Percentiles rank a stretch among this genome's conserved stretches.
phyloP scores from a whole-genome alignment of 441 rosid species.

The Macaranga tanarius region DNA sequence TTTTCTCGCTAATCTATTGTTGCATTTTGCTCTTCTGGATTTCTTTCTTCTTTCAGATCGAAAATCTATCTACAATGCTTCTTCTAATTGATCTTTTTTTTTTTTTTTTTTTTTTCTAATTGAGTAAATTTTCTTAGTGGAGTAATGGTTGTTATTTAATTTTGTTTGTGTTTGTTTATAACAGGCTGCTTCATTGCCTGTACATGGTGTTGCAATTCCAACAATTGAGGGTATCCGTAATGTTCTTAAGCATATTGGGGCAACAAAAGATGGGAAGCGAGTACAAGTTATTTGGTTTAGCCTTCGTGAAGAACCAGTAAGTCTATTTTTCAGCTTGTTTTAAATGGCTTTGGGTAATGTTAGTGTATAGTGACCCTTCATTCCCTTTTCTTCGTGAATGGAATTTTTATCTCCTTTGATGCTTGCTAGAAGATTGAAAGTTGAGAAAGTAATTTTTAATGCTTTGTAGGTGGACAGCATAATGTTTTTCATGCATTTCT shows the following conservation, averaged over 20 bases:
- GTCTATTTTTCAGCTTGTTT: constrained; percentile 9
- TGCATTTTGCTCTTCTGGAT: no score
- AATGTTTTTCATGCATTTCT: neutral
- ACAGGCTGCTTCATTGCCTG: constrained; percentile 79
- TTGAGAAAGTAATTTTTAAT: neutral
- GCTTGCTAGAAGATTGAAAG: constrained; percentile 1
- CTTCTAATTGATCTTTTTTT: no score
- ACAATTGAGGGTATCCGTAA: constrained; percentile 81
- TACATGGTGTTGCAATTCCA: constrained; percentile 97
- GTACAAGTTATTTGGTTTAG: constrained; percentile 83
- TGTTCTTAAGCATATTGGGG: constrained; percentile 83
- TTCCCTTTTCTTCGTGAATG: no score
- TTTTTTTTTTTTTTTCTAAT: neutral
- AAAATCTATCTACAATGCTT: no score
- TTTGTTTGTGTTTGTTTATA: constrained; percentile 16
- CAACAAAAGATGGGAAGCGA: constrained; percentile 57
- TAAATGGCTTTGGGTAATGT: no score
- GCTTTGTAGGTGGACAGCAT: neutral
- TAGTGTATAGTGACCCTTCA: neutral
- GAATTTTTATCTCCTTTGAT: neutral
- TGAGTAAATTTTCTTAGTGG: constrained; percentile 11
- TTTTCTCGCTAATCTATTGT: neutral
- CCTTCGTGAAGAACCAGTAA: constrained; percentile 98
- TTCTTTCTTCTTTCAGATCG: no score
- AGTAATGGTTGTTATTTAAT: constrained; percentile 9